phyloP scores from a whole-genome alignment of 2,329 filamentous ascomycete species.

The Pseudocercospora crystallina region DNA sequence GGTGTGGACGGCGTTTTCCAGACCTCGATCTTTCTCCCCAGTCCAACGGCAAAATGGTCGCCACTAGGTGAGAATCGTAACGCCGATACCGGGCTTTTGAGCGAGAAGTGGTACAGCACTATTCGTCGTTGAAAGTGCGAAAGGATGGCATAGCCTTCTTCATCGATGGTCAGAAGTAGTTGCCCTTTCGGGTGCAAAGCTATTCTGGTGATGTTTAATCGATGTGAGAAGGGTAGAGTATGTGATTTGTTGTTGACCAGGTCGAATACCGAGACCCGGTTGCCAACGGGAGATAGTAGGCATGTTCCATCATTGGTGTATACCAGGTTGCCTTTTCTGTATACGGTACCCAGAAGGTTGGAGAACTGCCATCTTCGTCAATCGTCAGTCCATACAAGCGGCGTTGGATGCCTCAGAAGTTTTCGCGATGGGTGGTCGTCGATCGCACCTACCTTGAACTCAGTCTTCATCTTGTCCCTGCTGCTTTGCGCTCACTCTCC shows the following conservation, averaged over 20 bases:
- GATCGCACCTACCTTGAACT: conserved; percentile 75
- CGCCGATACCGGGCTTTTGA: conserved; percentile 76
- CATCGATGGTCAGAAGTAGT: conserved; percentile 87
- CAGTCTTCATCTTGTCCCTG: conserved; percentile 78
- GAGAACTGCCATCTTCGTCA: conserved; percentile 68
- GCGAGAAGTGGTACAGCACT: conserved; percentile 92
- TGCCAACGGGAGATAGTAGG: conserved; percentile 93
- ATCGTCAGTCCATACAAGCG: conserved; percentile 14
- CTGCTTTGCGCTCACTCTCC: neutral
- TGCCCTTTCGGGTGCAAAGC: conserved; percentile 89
- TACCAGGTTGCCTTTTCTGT: conserved; percentile 94
- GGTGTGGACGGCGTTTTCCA: conserved; percentile 95
- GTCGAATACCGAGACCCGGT: conserved; percentile 93
- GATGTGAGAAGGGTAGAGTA: conserved; percentile 85
- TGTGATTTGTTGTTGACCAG: conserved; percentile 90
- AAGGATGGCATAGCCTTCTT: conserved; percentile 89
- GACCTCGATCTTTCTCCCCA: conserved; percentile 86
- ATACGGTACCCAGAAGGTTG: conserved; percentile 96
- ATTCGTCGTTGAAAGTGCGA: conserved; percentile 86
- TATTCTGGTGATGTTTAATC: conserved; percentile 86
- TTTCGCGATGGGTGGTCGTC: conserved; percentile 4
- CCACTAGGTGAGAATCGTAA: conserved; percentile 90
- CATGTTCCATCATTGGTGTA: conserved; percentile 96
- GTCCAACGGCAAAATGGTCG: conserved; percentile 81
- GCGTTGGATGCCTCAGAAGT: conserved; percentile 2